Evolutionary conservation across 2,329 filamentous ascomycete species (phyloP).

Genomic region (Pseudomassariella vexata): DNA sequence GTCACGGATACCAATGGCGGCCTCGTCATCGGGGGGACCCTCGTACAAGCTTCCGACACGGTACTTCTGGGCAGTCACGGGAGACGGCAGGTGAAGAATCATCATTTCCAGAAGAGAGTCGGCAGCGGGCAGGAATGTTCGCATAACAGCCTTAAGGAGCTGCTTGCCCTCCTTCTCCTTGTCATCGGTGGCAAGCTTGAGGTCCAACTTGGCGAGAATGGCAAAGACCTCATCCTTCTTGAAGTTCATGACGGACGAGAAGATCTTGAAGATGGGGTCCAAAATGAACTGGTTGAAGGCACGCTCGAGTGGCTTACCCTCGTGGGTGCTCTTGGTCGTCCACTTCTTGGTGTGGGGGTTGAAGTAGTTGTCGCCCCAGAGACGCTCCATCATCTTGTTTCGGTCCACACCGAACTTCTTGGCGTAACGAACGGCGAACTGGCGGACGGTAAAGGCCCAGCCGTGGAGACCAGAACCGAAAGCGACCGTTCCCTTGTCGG

Average conservation of each 20-base stretch:
- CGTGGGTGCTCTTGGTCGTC: slow-evolving; percentile 79
- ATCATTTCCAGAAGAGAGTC: slow-evolving; percentile 99
- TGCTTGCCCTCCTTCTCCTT: slow-evolving; percentile 94
- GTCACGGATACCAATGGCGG: slow-evolving; percentile 94
- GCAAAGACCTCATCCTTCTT: slow-evolving; percentile 86
- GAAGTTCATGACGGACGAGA: slow-evolving; percentile 94
- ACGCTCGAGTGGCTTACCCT: slow-evolving; percentile 90
- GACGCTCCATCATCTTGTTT: slow-evolving; percentile 99
- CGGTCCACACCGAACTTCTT: slow-evolving; percentile 99
- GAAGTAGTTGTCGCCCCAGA: slow-evolving; percentile 99
- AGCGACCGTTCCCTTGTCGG: slow-evolving; percentile 93
- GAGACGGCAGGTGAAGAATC: slow-evolving; percentile 97
- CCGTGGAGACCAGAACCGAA: slow-evolving; percentile 99
- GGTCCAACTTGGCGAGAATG: slow-evolving; percentile 86
- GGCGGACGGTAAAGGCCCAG: slow-evolving; percentile 98
- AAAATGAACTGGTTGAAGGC: slow-evolving; percentile 99
- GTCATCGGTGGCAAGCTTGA: slow-evolving; percentile 85
- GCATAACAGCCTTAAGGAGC: slow-evolving; percentile 96
- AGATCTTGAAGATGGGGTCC: slow-evolving; percentile 99
- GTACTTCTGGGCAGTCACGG: slow-evolving; percentile 93
- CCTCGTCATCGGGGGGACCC: slow-evolving; percentile 88
- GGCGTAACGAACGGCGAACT: slow-evolving; percentile 92
- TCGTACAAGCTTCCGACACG: slow-evolving; percentile 98
- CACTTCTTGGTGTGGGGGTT: slow-evolving; percentile 99
- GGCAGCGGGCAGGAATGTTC: slow-evolving; percentile 96